Percentiles rank a stretch among this genome's conserved stretches.
phyloP scores from a whole-genome alignment of 2,329 filamentous ascomycete species.

The Trichoderma harzianum region DNA sequence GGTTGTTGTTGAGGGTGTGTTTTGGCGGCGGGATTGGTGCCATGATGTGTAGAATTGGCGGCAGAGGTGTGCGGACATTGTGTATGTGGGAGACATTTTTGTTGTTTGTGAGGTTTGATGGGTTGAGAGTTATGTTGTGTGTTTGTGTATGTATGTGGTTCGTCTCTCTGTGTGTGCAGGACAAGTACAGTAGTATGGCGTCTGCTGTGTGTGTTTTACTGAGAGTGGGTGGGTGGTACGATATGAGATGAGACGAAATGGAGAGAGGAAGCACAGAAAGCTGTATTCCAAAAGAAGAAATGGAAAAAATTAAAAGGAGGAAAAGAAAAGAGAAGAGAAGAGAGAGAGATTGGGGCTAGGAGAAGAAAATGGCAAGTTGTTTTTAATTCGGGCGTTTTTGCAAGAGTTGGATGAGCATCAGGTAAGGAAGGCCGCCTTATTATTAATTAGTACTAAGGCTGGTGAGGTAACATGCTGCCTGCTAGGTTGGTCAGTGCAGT shows the following conservation, averaged over 20 bases:
- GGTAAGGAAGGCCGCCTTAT: neutral
- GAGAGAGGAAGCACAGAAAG: no score
- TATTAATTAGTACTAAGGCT: neutral
- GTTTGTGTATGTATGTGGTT: neutral
- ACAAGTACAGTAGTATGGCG: neutral
- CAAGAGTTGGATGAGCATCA: neutral
- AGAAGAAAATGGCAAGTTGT: neutral
- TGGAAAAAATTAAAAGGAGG: no score
- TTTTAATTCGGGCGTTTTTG: neutral
- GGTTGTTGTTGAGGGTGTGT: conserved; percentile 15
- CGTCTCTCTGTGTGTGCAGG: neutral
- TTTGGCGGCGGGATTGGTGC: conserved; percentile 47
- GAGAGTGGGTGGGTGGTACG: no score
- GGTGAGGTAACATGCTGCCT: neutral
- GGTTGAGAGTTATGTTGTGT: neutral
- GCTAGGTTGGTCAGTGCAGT: neutral
- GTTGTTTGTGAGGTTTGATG: neutral
- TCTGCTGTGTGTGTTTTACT: neutral
- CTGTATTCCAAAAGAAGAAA: neutral
- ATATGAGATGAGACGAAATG: neutral
- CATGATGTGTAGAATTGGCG: conserved; percentile 59
- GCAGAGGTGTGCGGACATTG: conserved; percentile 59
- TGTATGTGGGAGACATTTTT: conserved; percentile 57
- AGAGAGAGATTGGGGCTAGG: neutral
- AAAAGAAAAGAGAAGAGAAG: neutral